phyloP scores from a whole-genome alignment of 345 rosid species.

The Brassica napus region DNA sequence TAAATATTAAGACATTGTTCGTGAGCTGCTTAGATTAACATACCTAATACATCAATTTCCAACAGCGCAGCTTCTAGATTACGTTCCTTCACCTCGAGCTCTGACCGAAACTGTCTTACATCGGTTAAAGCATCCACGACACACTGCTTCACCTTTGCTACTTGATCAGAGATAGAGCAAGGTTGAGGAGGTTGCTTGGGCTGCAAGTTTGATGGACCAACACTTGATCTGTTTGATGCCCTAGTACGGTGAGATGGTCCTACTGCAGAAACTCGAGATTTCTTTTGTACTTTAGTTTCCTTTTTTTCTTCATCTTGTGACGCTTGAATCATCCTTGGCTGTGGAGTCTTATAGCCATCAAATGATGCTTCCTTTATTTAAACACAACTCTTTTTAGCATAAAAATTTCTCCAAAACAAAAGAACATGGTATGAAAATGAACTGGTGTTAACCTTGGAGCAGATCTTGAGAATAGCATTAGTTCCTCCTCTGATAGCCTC shows the following conservation, averaged over 20 bases:
- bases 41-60: conserved; percentile 15
- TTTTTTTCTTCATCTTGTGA: background rate
- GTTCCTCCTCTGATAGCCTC: conserved; percentile 32
- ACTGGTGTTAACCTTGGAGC: conserved; percentile 26
- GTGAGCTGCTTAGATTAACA: background rate
- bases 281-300: background rate
- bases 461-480: conserved; percentile 13
- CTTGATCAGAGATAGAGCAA: background rate
- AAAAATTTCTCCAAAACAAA: background rate
- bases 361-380: background rate
- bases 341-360: background rate
- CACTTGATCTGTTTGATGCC: background rate
- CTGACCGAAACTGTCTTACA: background rate
- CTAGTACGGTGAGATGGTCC: background rate
- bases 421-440: background rate
- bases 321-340: background rate
- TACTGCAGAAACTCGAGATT: background rate
- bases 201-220: background rate
- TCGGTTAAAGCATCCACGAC: background rate
- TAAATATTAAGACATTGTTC: background rate
- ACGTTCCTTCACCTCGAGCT: background rate
- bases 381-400: background rate
- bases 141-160: conserved; percentile 5
- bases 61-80: background rate
- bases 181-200: background rate